phyloP scores from a whole-genome alignment of 495 filamentous ascomycete genomes.

The Daldinia caldariorum region DNA sequence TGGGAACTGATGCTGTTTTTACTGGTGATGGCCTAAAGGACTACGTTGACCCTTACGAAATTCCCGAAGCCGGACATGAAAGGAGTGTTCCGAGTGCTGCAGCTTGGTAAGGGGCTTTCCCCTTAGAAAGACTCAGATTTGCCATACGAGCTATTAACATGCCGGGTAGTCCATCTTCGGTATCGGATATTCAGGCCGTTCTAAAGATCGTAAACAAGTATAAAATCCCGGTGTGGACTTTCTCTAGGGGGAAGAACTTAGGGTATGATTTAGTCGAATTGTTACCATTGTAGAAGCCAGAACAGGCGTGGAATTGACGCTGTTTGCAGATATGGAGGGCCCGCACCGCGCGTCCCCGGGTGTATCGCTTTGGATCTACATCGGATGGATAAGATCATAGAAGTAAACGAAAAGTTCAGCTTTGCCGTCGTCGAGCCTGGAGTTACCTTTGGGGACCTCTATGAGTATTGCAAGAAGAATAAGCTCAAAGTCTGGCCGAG shows the following conservation, averaged over 20 bases:
- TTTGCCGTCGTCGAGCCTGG: constrained; percentile 67
- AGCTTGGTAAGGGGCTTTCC: constrained; percentile 38
- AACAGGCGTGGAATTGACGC: constrained; percentile 8
- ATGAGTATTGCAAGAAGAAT: constrained; percentile 59
- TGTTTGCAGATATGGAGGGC: constrained; percentile 63
- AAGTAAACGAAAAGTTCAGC: constrained; percentile 63
- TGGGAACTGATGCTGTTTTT: constrained; percentile 50
- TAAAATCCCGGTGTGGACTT: constrained; percentile 57
- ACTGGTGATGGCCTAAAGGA: constrained; percentile 45
- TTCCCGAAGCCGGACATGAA: constrained; percentile 37
- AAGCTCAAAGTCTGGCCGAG: constrained; percentile 65
- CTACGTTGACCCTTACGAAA: constrained; percentile 55
- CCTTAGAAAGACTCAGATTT: not conserved
- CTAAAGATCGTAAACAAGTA: constrained; percentile 53
- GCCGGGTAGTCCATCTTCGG: constrained; percentile 43
- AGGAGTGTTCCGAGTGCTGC: constrained; percentile 53
- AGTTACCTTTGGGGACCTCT: constrained; percentile 64
- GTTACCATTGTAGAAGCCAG: not conserved
- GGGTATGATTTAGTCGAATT: constrained; percentile 39
- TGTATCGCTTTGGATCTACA: constrained; percentile 65
- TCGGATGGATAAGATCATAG: constrained; percentile 65
- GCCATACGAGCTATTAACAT: constrained; percentile 4
- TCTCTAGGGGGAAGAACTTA: constrained; percentile 63
- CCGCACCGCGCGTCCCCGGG: constrained; percentile 62
- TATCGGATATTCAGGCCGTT: constrained; percentile 52